Conservation (phyloP, 2,329 filamentous ascomycete species). For the Zymoseptoria passerinii region DNA sequence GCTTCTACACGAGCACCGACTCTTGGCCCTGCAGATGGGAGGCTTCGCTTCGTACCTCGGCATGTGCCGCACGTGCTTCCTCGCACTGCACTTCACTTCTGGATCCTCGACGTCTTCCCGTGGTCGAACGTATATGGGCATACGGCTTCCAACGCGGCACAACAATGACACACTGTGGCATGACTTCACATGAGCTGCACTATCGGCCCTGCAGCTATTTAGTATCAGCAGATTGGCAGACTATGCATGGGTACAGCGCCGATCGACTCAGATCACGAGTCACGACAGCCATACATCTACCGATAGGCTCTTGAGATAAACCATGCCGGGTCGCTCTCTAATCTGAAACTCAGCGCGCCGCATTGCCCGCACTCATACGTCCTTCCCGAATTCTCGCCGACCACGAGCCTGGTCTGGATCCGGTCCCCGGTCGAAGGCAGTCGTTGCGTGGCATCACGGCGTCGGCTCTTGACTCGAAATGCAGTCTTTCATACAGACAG, state of each 20-base stretch:
- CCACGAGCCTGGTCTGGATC: not conserved
- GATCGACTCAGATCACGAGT: not conserved
- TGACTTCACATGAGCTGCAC: not conserved
- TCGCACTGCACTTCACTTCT: too few relatives aligned
- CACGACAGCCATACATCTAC: not conserved
- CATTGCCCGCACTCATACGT: not conserved
- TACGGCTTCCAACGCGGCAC: too few relatives aligned
- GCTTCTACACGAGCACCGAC: too few relatives aligned
- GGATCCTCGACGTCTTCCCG: too few relatives aligned
- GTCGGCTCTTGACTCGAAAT: not conserved
- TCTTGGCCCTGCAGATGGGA: too few relatives aligned
- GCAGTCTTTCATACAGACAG: not conserved
- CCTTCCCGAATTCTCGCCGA: not conserved
- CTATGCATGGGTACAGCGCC: not conserved
- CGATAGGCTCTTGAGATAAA: not conserved
- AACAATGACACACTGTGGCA: not conserved
- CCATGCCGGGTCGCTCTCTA: too few relatives aligned
- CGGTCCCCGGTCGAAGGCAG: not conserved
- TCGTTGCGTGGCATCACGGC: not conserved
- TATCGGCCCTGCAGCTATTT: not conserved
- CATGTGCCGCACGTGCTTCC: too few relatives aligned
- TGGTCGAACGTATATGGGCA: too few relatives aligned
- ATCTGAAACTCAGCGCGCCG: not conserved
- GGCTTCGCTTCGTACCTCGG: too few relatives aligned
- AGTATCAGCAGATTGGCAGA: too few relatives aligned